Evolutionary conservation across 768 basidiomycete genomes (phyloP).

Genomic region (Xanthoconium purpureum): DNA sequence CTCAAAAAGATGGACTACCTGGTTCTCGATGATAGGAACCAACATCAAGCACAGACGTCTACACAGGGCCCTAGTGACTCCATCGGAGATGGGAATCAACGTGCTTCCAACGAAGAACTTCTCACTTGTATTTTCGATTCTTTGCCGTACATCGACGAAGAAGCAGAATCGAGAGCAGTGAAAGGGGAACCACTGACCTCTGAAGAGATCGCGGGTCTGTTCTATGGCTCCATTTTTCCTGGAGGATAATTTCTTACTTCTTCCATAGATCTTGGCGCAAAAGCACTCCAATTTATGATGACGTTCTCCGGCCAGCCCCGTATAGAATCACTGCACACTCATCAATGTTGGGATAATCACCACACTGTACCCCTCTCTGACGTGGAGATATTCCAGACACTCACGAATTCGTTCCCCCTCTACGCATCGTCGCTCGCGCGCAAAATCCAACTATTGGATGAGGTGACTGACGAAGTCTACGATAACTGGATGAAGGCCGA

Average conservation of each 20-base stretch:
- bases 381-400: slow-evolving; percentile 44
- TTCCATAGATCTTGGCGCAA: slow-evolving; percentile 57
- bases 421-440: slow-evolving; percentile 75
- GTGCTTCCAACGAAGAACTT: slow-evolving; percentile 16
- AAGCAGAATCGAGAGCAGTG: slow-evolving; percentile 34
- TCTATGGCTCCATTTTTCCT: not conserved
- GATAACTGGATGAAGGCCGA: slow-evolving; percentile 52
- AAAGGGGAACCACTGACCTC: slow-evolving; percentile 44
- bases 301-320: slow-evolving; percentile 52
- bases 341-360: slow-evolving; percentile 21
- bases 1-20: slow-evolving; percentile 98
- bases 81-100: slow-evolving; percentile 6
- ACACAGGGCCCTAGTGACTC: not conserved
- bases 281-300: slow-evolving; percentile 73
- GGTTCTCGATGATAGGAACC: slow-evolving; percentile 79
- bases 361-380: slow-evolving; percentile 12
- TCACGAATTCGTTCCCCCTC: slow-evolving; percentile 88
- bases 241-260: not conserved
- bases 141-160: slow-evolving; percentile 27
- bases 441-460: slow-evolving; percentile 52
- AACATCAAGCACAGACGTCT: slow-evolving; percentile 7
- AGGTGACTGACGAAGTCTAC: slow-evolving; percentile 53
- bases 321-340: slow-evolving; percentile 25
- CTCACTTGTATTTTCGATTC: slow-evolving; percentile 31
- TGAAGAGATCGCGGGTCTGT: slow-evolving; percentile 56